These are phyloP conservation scores for Boechera stricta DNA, from an alignment of 345 rosid species.

Conservation along the genomic window DNA sequence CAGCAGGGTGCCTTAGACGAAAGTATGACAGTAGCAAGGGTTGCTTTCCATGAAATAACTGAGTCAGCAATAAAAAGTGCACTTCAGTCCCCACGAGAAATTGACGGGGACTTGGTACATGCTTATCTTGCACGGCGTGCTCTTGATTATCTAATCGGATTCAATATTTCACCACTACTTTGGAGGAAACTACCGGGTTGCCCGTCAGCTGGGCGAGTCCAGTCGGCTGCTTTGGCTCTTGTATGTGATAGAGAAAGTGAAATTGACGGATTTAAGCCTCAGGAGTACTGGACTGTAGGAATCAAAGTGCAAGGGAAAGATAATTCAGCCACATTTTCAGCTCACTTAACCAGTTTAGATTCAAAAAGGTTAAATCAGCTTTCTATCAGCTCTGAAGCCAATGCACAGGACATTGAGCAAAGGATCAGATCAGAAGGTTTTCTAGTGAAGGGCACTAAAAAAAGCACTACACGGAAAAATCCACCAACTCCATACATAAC, in stretches of 20 bases:
- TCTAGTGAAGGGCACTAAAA: conserved; percentile 65
- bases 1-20: conserved; percentile 89
- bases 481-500: conserved; percentile 97
- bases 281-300: conserved; percentile 83
- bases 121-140: conserved; percentile 97
- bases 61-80: conserved; percentile 86
- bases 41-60: conserved; percentile 95
- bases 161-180: conserved; percentile 88
- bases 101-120: conserved; percentile 84
- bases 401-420: conserved; percentile 64
- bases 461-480: conserved; percentile 61
- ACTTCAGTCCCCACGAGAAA: conserved; percentile 78
- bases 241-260: conserved; percentile 92
- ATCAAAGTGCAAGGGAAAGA: conserved; percentile 55
- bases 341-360: conserved; percentile 70
- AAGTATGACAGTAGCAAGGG: conserved; percentile 79
- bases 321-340: conserved; percentile 50
- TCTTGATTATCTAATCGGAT: conserved; percentile 96
- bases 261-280: conserved; percentile 83
- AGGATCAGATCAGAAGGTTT: conserved; percentile 58
- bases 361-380: conserved; percentile 75
- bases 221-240: conserved; percentile 94
- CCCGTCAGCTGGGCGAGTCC: conserved; percentile 98
- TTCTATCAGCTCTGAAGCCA: conserved; percentile 64
- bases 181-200: conserved; percentile 99